Conservation (phyloP, 2,329 filamentous ascomycete species). For the Paecilomyces niveus region DNA sequence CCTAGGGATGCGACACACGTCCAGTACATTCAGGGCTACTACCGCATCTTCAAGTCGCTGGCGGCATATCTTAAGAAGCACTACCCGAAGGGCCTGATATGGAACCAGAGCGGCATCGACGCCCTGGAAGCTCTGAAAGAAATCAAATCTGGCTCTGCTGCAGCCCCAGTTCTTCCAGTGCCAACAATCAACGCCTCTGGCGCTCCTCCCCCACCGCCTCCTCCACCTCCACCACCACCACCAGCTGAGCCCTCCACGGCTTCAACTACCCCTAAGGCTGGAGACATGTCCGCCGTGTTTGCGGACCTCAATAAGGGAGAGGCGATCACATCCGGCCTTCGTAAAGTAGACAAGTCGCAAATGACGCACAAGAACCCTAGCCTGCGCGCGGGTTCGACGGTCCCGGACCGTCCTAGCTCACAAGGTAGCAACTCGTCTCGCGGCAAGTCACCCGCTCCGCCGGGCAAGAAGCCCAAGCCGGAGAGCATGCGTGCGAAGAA, state of each 20-base stretch:
- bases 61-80: slow-evolving; percentile 77
- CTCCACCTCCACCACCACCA: slow-evolving; percentile 25
- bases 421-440: slow-evolving; percentile 50
- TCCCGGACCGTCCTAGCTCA: slow-evolving; percentile 52
- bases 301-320: slow-evolving; percentile 84
- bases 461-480: slow-evolving; percentile 79
- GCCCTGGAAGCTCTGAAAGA: slow-evolving; percentile 62
- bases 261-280: slow-evolving; percentile 37
- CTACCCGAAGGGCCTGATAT: slow-evolving; percentile 70
- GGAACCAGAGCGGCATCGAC: slow-evolving; percentile 71
- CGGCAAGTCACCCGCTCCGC: slow-evolving; percentile 73
- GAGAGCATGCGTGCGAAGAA: slow-evolving; percentile 80
- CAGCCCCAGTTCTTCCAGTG: slow-evolving; percentile 19
- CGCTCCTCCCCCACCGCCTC: slow-evolving; percentile 39
- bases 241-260: slow-evolving; percentile 51
- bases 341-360: slow-evolving; percentile 88
- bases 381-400: slow-evolving; percentile 65
- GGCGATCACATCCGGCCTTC: slow-evolving; percentile 77
- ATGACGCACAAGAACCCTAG: slow-evolving; percentile 99
- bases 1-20: slow-evolving; percentile 68
- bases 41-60: slow-evolving; percentile 79
- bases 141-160: slow-evolving; percentile 37
- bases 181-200: slow-evolving; percentile 43
- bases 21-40: slow-evolving; percentile 89
- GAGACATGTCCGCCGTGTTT: slow-evolving; percentile 82